Base-by-base conservation (phyloP, 768 basidiomycete genomes). In the Trametes maxima region DNA sequence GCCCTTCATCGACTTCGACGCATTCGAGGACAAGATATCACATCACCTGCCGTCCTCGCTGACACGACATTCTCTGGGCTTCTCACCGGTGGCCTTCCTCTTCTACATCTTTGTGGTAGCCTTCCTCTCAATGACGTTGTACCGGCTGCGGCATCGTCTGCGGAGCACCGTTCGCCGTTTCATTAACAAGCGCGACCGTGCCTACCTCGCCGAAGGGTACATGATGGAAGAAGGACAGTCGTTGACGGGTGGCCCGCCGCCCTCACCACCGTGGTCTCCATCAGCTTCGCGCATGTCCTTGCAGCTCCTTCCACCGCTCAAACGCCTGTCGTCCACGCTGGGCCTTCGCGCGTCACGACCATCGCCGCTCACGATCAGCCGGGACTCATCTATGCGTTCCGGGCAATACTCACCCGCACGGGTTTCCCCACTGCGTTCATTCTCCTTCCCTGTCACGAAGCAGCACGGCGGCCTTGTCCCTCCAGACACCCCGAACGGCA, bases 1-100 rank as follows among this genome's bases (percentile, higher is more conserved):
- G 0, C 80, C 83, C 1, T 85, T 87, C 65, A 71, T 85, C 49
- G 81, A 82, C 57, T 69, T 90, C 19, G 81, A 82, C 47, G 80
- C 76, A 13, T 76, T 90, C 45, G 89, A 91, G 69, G 82, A 88
- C 68, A 78, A 73, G 40, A 75, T 92, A 43, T 81, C 84, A 24
- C 81, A 85, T n/a, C 88, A 87, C 68, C 75, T 93, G 21, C 89
- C 89, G 11, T 67, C 81, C 13, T 83, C 81, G 11, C 75, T 93
- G 22, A 84, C 81, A 8, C 78, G 88, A 28, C 75, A 80, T 33
- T 84, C 87, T 0, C 82, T 92, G 33, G 89, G 90, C 0, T 90
- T 92, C 71, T 89, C 90, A 5, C 85, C 85, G 8, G 77, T 89
- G 21, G 70, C 84, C n/a, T 75, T 88, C 66, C 63, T 90, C 8